phyloP scores from a whole-genome alignment of 768 basidiomycete genomes.

The Pisolithus marmoratus region DNA sequence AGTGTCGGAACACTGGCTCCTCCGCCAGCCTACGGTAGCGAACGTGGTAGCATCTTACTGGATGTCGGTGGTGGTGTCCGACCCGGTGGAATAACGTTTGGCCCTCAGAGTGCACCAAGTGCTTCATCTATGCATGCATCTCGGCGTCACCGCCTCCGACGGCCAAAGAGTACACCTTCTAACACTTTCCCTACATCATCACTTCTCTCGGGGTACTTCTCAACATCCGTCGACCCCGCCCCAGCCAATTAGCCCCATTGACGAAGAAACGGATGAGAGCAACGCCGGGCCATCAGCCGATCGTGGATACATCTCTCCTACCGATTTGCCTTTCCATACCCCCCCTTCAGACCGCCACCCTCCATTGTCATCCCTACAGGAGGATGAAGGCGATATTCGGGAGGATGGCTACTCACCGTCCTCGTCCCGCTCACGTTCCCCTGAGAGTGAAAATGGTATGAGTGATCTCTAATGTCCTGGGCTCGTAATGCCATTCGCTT shows the following conservation, averaged over 20 bases:
- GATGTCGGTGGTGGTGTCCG: constrained; percentile 60
- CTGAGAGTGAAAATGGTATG: constrained; percentile 57
- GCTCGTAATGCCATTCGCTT: constrained; percentile 58
- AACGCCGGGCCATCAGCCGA: constrained; percentile 47
- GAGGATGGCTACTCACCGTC: constrained; percentile 23
- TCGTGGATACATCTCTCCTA: constrained; percentile 54
- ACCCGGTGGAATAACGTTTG: constrained; percentile 36
- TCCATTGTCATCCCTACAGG: constrained; percentile 33
- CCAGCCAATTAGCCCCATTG: constrained; percentile 75
- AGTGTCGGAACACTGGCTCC: constrained; percentile 96
- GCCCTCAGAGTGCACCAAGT: constrained; percentile 40
- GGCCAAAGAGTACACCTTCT: constrained; percentile 38
- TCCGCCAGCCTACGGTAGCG: constrained; percentile 96
- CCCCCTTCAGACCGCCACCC: constrained; percentile 40
- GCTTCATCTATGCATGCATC: constrained; percentile 41
- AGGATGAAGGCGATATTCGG: constrained; percentile 18
- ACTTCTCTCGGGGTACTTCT: constrained; percentile 53
- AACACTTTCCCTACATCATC: constrained; percentile 50
- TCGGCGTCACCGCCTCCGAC: constrained; percentile 55
- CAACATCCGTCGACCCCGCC: constrained; percentile 47
- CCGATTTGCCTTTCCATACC: constrained; percentile 57
- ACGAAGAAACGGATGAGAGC: constrained; percentile 51
- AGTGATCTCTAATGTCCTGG: constrained; percentile 69
- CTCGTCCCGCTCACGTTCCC: constrained; percentile 55
- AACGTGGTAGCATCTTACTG: constrained; percentile 91